Conservation (phyloP, 257 asterid species). For the Sherardia arvensis region DNA sequence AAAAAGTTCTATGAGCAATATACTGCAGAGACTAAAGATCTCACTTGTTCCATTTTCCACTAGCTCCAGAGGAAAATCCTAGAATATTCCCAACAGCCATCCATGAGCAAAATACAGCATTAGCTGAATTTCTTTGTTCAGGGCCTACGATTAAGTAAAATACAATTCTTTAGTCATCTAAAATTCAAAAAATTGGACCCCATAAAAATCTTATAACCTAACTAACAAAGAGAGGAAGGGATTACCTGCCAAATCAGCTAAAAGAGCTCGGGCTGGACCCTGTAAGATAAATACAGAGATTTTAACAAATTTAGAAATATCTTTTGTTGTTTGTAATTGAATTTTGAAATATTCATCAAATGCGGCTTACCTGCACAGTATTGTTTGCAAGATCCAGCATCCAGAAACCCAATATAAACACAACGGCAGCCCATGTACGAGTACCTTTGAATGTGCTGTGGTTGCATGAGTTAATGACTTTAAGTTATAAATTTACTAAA, state of each 20-base stretch:
- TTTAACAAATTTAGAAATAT: neutral
- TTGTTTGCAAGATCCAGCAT: constrained; percentile 99
- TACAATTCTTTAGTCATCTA: neutral
- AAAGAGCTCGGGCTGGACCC: constrained; percentile 99
- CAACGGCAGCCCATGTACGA: constrained; percentile 88
- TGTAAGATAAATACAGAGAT: constrained; percentile 18
- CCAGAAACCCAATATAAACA: constrained; percentile 94
- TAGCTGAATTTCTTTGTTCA: constrained; percentile 91
- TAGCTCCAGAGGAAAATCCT: constrained; percentile 97
- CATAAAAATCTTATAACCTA: neutral
- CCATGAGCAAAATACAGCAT: constrained; percentile 94
- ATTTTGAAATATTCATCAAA: neutral
- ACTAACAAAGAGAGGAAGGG: neutral
- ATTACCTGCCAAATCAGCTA: constrained; percentile 96
- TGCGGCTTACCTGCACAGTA: constrained; percentile 80
- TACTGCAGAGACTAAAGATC: constrained; percentile 7
- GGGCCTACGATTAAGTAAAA: constrained; percentile 57
- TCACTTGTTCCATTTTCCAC: constrained; percentile 97
- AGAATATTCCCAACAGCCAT: constrained; percentile 99
- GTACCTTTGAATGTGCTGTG: constrained; percentile 97
- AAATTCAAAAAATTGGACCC: neutral
- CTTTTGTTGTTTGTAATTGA: neutral
- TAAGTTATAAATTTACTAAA: constrained; percentile 1
- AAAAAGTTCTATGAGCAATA: neutral
- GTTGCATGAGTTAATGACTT: constrained; percentile 22